Conservation (phyloP, 805 yeast species). For the Huiozyma naganishii region DNA sequence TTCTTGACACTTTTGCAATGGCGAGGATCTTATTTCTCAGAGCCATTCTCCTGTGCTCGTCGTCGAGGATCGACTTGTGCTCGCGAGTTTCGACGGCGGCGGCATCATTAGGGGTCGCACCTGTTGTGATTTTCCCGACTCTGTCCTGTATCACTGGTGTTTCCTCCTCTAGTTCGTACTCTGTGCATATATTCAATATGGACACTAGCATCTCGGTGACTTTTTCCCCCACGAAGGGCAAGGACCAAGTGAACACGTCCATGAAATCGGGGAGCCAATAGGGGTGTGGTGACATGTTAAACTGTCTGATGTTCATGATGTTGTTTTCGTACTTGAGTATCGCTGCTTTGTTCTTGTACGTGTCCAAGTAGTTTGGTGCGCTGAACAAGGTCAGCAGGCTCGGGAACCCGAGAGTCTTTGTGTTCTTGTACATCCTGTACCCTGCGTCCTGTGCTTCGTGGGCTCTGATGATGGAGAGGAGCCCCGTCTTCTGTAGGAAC, state of each 20-base stretch:
- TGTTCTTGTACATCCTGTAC: constrained; percentile 83
- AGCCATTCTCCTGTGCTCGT: constrained; percentile 36
- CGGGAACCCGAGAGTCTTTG: constrained; percentile 79
- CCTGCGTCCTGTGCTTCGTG: constrained; percentile 99
- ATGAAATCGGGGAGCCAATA: constrained; percentile 93
- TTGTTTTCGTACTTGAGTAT: constrained; percentile 83
- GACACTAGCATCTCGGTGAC: constrained; percentile 88
- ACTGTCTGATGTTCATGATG: constrained; percentile 91
- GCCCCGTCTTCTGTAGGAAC: constrained; percentile 66
- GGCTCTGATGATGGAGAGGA: constrained; percentile 82
- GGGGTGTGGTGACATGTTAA: constrained; percentile 88
- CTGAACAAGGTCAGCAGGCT: constrained; percentile 82
- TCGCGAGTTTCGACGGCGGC: neutral
- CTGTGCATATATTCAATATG: constrained; percentile 86
- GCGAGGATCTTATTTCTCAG: constrained; percentile 84
- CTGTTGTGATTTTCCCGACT: constrained; percentile 1
- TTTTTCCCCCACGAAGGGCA: constrained; percentile 95
- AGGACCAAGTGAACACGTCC: constrained; percentile 96
- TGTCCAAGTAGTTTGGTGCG: constrained; percentile 91
- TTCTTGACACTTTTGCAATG: constrained; percentile 89
- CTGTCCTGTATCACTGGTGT: constrained; percentile 38
- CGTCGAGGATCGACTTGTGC: constrained; percentile 14
- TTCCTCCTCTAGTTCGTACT: constrained; percentile 81
- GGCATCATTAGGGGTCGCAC: neutral
- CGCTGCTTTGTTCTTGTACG: constrained; percentile 91